phyloP scores from a whole-genome alignment of 176 grass and related monocot genomes.

The Zoysia pacifica region DNA sequence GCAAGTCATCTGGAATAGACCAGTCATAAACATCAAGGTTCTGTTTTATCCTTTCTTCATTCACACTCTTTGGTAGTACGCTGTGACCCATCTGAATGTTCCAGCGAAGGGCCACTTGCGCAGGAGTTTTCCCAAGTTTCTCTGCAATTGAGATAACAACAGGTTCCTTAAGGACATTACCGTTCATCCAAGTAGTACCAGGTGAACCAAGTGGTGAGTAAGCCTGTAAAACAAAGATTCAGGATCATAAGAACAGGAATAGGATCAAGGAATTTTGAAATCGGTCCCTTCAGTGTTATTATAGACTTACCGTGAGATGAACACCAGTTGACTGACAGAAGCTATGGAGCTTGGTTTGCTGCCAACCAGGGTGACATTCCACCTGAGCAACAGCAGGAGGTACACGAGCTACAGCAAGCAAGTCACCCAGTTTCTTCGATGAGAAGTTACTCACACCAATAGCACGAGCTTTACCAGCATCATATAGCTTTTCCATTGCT shows the following conservation, averaged over 20 bases:
- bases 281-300: too few relatives aligned
- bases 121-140: constrained; percentile 72
- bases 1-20: constrained; percentile 72
- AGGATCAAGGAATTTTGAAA: too few relatives aligned
- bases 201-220: constrained; percentile 71
- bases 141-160: constrained; percentile 52
- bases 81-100: constrained; percentile 76
- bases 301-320: constrained; percentile 67
- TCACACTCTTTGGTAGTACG: constrained; percentile 73
- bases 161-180: constrained; percentile 52
- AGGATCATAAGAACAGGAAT: background rate
- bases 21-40: constrained; percentile 73
- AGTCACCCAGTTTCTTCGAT: constrained; percentile 70
- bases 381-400: constrained; percentile 75
- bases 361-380: constrained; percentile 80
- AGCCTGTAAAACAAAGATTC: constrained; percentile 51
- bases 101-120: constrained; percentile 67
- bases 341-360: constrained; percentile 61
- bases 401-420: constrained; percentile 59
- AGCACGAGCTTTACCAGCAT: constrained; percentile 69
- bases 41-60: constrained; percentile 69
- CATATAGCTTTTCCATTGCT: constrained; percentile 74
- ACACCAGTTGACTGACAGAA: constrained; percentile 63
- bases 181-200: constrained; percentile 49
- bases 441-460: constrained; percentile 85